Evolutionary conservation across 176 grass and related monocot genomes (phyloP).

Genomic region (Pharus latifolius): DNA sequence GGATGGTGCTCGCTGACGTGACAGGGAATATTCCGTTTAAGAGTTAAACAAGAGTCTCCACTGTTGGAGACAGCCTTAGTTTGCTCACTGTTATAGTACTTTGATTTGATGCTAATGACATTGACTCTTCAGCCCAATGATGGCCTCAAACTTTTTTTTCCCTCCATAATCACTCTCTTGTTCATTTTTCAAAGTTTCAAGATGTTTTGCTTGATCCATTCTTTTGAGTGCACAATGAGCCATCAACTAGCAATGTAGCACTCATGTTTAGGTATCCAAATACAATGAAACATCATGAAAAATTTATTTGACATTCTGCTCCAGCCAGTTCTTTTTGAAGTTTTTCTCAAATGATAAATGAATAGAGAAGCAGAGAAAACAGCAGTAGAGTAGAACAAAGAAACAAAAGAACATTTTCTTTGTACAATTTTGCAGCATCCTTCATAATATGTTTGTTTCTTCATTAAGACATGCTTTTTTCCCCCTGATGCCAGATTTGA

Average conservation of each 20-base stretch:
- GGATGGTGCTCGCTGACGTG: no score
- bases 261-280: neutral
- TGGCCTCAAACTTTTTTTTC: neutral
- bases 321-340: neutral
- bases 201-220: neutral
- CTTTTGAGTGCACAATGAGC: neutral
- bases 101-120: neutral
- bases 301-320: neutral
- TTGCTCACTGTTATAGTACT: no score
- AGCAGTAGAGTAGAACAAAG: neutral
- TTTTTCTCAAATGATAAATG: neutral
- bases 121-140: neutral
- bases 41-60: no score
- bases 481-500: slow-evolving; percentile 62
- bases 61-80: no score
- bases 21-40: no score
- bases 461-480: neutral
- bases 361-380: neutral
- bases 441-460: neutral
- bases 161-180: neutral
- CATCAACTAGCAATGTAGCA: no score
- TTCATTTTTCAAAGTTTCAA: neutral
- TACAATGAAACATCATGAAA: neutral
- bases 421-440: neutral
- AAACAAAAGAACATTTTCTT: neutral